Evolutionary conservation across 2,329 filamentous ascomycete species (phyloP), one percentile per base, ranked within the genome.

Genomic region (Sporothrix humicola): DNA sequence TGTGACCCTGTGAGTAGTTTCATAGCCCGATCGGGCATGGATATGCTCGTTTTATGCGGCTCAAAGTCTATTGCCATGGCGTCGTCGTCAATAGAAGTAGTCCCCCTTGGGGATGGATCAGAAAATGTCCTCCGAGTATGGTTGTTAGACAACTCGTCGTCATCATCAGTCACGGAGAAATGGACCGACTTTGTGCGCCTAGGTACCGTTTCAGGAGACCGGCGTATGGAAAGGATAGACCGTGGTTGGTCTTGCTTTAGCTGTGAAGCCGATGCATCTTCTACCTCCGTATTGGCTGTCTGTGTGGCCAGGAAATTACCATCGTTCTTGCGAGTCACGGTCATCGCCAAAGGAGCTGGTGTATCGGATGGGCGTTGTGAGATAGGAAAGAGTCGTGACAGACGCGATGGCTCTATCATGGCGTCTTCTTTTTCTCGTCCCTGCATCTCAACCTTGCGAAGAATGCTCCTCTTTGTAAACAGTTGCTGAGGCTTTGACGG

Each of bases 401-500:
- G 17, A 12, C 70, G 73, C 3, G 81, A 80, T 50, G 82, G 75
- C 72, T 82, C 81, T 1, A 82, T 78, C 1, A 84, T 81, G 1
- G 75, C 74, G 44, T 88, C 87, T 61, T 83, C 83, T 71, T 81
- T 82, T 23, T 84, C 83, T 42, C 85, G 84, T 6, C 80, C 81
- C 56, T 79, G 79, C 46, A 86, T 80, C 73, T 85, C 81, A 2
- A 85, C 81, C 23, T 84, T 79, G 48, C 85, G 83, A 37, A 78
- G 77, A 9, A 81, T 75, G 10, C 81, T 83, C 74, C 80, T 76
- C 4, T 79, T 83, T 1, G 72, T 78, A 58, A 88, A 85, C 10
- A 83, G 74, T 63, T 82, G 85, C 0, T 83, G 81, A 0, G 79
- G 75, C 74, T 82, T 86, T 1, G 76, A 81, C 9, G 83, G 76